Conservation (phyloP, 306 rosid genomes). For the Pyrus pyrifolia region DNA sequence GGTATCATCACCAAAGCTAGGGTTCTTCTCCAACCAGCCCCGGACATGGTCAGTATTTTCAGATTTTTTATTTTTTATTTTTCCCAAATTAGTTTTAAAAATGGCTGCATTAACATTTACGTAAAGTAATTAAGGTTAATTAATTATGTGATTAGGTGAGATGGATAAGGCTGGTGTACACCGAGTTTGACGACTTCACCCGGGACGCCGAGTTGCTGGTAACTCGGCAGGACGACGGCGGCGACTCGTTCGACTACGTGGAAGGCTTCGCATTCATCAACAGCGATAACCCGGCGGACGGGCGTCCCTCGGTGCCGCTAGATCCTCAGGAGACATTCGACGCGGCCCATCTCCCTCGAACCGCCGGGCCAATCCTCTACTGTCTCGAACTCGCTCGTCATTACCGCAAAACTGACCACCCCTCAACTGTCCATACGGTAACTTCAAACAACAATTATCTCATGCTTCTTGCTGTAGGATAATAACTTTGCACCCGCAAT, state of each 20-base stretch:
- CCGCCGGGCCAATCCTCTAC: constrained; percentile 68
- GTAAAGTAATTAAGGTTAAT: background rate
- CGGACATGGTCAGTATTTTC: constrained; percentile 53
- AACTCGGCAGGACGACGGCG: constrained; percentile 39
- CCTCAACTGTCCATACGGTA: constrained; percentile 61
- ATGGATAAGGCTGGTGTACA: constrained; percentile 83
- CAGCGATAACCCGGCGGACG: constrained; percentile 59
- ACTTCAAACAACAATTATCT: constrained; percentile 2
- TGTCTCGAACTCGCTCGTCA: constrained; percentile 85
- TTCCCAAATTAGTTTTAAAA: background rate
- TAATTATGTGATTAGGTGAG: constrained; percentile 51
- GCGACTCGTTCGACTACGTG: constrained; percentile 78
- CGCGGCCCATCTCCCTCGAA: constrained; percentile 32
- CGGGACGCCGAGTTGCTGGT: constrained; percentile 79
- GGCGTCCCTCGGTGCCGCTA: constrained; percentile 65
- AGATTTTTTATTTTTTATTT: too few relatives aligned
- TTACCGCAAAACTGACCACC: constrained; percentile 33
- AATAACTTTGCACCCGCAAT: constrained; percentile 2
- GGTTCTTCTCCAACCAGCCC: constrained; percentile 61
- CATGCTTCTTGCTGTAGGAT: background rate
- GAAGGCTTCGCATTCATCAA: constrained; percentile 86
- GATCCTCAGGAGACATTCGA: constrained; percentile 40
- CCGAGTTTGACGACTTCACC: constrained; percentile 59
- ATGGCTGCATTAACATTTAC: constrained; percentile 9
- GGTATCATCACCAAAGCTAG: constrained; percentile 84